These are phyloP conservation scores for Zea luxurians DNA, from an alignment of 176 grass and related monocot species.

Conservation along the genomic window DNA sequence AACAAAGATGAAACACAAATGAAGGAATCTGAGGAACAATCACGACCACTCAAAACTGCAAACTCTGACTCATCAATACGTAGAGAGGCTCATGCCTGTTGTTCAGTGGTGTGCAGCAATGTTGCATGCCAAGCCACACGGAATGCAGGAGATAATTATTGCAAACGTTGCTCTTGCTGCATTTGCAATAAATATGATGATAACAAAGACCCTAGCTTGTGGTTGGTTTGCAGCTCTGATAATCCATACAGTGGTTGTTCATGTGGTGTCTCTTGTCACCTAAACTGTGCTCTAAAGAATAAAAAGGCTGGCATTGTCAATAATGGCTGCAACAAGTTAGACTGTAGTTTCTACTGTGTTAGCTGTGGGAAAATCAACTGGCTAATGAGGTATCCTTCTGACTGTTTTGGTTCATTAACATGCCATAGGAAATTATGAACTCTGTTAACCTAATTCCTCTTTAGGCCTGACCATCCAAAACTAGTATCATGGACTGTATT, in stretches of 20 bases:
- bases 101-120: slow-evolving; percentile 61
- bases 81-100: slow-evolving; percentile 43
- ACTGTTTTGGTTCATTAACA: slow-evolving; percentile 25
- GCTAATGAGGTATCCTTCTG: slow-evolving; percentile 66
- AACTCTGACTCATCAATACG: slow-evolving; percentile 30
- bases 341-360: slow-evolving; percentile 79
- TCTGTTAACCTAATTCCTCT: slow-evolving; percentile 12
- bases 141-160: slow-evolving; percentile 63
- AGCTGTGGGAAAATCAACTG: slow-evolving; percentile 81
- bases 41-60: slow-evolving; percentile 22
- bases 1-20: slow-evolving; percentile 45
- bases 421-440: not conserved
- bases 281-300: slow-evolving; percentile 85
- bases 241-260: slow-evolving; percentile 56
- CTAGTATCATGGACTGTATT: not conserved
- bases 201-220: slow-evolving; percentile 94
- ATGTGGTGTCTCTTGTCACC: slow-evolving; percentile 79
- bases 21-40: slow-evolving; percentile 39
- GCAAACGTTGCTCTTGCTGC: slow-evolving; percentile 90
- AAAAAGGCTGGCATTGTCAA: slow-evolving; percentile 69
- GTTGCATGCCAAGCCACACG: slow-evolving; percentile 70
- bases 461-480: slow-evolving; percentile 3
- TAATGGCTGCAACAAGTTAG: slow-evolving; percentile 60
- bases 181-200: slow-evolving; percentile 87
- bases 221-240: slow-evolving; percentile 92